Evolutionary conservation across 805 yeast species (phyloP).

Genomic region (Blastobotrys muscicola): DNA sequence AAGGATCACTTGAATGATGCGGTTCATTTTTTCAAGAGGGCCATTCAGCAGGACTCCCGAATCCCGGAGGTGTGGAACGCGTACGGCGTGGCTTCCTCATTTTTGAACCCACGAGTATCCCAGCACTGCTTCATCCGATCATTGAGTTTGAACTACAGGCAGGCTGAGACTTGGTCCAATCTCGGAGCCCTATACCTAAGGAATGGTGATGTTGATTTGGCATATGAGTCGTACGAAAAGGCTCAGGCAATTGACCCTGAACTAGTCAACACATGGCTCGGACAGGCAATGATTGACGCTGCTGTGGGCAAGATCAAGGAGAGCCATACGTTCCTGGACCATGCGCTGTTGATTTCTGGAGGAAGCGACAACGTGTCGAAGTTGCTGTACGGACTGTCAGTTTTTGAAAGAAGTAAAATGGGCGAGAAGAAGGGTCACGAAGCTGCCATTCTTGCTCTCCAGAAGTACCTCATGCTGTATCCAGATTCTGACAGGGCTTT

Average conservation of each 20-base stretch:
- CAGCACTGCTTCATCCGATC: conserved; percentile 94
- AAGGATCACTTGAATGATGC: conserved; percentile 40
- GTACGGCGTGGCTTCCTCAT: conserved; percentile 65
- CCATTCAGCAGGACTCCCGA: conserved; percentile 62
- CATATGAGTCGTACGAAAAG: conserved; percentile 59
- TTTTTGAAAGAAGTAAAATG: conserved; percentile 34
- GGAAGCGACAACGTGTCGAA: conserved; percentile 65
- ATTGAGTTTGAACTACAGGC: conserved; percentile 54
- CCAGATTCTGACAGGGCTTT: conserved; percentile 24
- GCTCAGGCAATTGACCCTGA: conserved; percentile 81
- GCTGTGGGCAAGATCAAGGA: conserved; percentile 29
- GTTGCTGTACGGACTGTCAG: conserved; percentile 59
- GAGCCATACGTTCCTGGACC: conserved; percentile 59
- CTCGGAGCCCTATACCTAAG: conserved; percentile 68
- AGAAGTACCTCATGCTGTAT: conserved; percentile 41
- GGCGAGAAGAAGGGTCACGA: conserved; percentile 14
- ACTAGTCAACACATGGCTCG: conserved; percentile 70
- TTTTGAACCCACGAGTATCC: conserved; percentile 57
- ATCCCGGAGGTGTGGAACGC: conserved; percentile 74
- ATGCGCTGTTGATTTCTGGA: conserved; percentile 68
- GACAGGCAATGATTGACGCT: conserved; percentile 54
- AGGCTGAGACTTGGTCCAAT: conserved; percentile 67
- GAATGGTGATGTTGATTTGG: conserved; percentile 59
- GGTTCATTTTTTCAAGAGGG: conserved; percentile 47
- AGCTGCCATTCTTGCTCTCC: conserved; percentile 33